Conservation (phyloP, 805 yeast species). For the Metschnikowia kunwiensis region DNA sequence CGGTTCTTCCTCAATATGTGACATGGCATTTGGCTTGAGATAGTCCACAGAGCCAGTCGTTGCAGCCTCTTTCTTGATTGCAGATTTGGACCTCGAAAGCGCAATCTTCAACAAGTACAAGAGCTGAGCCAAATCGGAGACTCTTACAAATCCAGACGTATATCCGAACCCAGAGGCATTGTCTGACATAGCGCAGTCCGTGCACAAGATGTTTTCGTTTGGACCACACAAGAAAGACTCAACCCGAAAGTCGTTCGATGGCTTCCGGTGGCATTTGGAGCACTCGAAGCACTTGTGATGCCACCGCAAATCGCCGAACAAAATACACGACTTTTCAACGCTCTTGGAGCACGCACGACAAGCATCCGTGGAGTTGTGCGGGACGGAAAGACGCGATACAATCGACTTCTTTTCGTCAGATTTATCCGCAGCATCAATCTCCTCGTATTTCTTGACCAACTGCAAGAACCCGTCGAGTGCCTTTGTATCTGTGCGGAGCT, state of each 20-base stretch:
- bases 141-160: constrained; percentile 50
- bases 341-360: constrained; percentile 71
- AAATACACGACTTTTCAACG: constrained; percentile 80
- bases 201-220: constrained; percentile 47
- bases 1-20: constrained; percentile 19
- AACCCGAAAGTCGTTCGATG: constrained; percentile 12
- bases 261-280: constrained; percentile 47
- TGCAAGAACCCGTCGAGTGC: constrained; percentile 64
- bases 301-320: constrained; percentile 68
- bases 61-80: constrained; percentile 38
- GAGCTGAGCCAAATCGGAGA: constrained; percentile 71
- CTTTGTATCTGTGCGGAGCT: constrained; percentile 50
- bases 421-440: constrained; percentile 15
- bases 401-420: constrained; percentile 11
- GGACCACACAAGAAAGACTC: constrained; percentile 17
- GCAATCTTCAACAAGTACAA: constrained; percentile 81
- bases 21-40: constrained; percentile 13
- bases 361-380: constrained; percentile 66
- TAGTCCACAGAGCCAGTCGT: constrained; percentile 1
- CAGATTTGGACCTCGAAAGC: constrained; percentile 64
- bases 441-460: constrained; percentile 40
- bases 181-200: constrained; percentile 53
- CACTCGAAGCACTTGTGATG: constrained; percentile 75
- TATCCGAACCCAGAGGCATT: constrained; percentile 28
- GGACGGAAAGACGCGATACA: constrained; percentile 38